Base-by-base conservation (phyloP, 148 eudicot species). In the Vaccinium corymbosum region DNA sequence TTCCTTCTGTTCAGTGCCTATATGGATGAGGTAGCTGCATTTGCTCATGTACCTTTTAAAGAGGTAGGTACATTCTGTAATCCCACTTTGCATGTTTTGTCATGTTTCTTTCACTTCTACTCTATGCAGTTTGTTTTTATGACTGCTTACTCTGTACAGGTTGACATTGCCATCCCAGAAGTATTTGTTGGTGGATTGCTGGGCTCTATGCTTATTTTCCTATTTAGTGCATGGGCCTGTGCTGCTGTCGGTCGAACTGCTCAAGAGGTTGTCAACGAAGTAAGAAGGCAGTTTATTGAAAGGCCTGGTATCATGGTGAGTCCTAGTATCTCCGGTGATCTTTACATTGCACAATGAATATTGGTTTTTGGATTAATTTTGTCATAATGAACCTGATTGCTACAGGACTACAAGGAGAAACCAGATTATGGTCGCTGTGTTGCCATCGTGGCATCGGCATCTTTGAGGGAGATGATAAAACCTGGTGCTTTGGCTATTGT, bases 141-240 rank as follows among this genome's bases (percentile, higher is more conserved):
- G 73, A 84, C 32, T 57, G 77, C 16, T 83, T 80, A 32, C 66
- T 56, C 10, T 82, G 52, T 86, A 83, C 93, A 97, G 99, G 99
- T 97, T 74, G 99, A 97, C 84, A 97, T 97, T 80, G 99, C 99
- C 42, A 91, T 97, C 83, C 99, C 99, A 25, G 99, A 97, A 91
- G 97, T 97, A 70, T 97, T 97, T 83, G 88, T 97, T 79, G 99
- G 99, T 89, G 99, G 99, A 79, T 88, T 97, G 82, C 87, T 95
- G 86, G 98, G 99, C 80, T 94, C 99, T 83, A 97, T 97, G 99
- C 99, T 97, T 86, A 94, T 97, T 78, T 97, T 88, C 89, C 89
- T 97, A 61, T 97, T 97, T 80, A 97, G 99, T 90, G 99, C 95
- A 76, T 97, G 99, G 99, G 99, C 99, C 42, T 97, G 99, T 88